These are phyloP conservation scores for Coccomyxa sp. DNA, from an alignment of 139 green algal species.

Conservation along the genomic window DNA sequence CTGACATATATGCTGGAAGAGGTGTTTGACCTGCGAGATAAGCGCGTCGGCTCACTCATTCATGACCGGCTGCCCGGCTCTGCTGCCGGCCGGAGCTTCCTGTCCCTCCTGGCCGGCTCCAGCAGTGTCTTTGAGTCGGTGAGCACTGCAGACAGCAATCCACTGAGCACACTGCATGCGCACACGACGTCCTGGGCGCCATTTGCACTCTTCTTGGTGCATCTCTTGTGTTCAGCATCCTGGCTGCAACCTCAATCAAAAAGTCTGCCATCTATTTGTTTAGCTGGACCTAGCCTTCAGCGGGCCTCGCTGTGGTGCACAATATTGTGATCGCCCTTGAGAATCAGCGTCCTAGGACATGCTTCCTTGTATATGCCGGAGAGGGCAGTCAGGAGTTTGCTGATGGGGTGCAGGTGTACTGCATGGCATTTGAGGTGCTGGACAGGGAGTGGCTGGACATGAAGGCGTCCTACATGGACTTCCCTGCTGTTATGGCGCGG, in stretches of 20 bases:
- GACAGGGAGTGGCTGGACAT: constrained; percentile 54
- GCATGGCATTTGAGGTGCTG: constrained; percentile 46
- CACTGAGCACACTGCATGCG: background rate
- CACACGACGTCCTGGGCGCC: too few species aligned
- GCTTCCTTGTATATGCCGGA: too few species aligned
- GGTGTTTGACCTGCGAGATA: constrained; percentile 12
- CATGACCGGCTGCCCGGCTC: background rate
- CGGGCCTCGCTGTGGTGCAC: background rate
- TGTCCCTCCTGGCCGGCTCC: constrained; percentile 25
- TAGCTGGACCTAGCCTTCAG: background rate
- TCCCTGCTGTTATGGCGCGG: constrained; percentile 42
- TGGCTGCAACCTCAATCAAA: background rate
- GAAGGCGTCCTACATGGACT: constrained; percentile 61
- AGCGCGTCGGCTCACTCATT: background rate
- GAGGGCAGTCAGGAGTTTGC: too few species aligned
- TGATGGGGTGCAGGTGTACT: constrained; percentile 47
- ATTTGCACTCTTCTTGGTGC: background rate
- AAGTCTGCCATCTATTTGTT: background rate
- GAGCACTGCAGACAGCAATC: background rate
- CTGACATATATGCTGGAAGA: constrained; percentile 67
- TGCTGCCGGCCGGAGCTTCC: constrained; percentile 31
- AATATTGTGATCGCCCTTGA: background rate
- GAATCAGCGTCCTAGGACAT: background rate
- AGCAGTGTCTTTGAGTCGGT: background rate
- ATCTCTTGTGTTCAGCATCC: background rate